Conservation (phyloP, 768 basidiomycete genomes). For the Boletus bicolor region DNA sequence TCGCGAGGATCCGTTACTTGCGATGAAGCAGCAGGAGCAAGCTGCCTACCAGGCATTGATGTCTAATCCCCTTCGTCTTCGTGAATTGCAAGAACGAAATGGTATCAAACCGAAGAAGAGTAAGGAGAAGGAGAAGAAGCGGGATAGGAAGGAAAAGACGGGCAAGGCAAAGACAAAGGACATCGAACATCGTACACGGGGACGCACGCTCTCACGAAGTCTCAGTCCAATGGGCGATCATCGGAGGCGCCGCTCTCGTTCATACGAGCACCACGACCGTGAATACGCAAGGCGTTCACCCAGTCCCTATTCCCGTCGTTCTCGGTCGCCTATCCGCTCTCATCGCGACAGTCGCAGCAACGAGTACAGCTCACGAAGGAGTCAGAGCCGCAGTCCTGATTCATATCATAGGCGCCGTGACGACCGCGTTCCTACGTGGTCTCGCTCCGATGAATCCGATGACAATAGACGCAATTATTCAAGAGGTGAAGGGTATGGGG, state of each 20-base stretch:
- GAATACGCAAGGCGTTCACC: conserved; percentile 38
- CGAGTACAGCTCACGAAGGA: conserved; percentile 25
- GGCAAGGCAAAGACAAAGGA: conserved; percentile 23
- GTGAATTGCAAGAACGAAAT: conserved; percentile 75
- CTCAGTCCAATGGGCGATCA: conserved; percentile 27
- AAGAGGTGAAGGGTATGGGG: conserved; percentile 25
- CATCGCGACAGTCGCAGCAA: conserved; percentile 20
- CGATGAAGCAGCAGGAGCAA: conserved; percentile 98
- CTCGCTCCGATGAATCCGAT: conserved; percentile 53
- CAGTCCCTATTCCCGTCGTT: conserved; percentile 45
- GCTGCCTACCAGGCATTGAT: conserved; percentile 83
- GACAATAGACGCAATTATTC: conserved; percentile 33
- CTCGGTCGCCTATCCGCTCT: conserved; percentile 43
- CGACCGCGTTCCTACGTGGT: conserved; percentile 38
- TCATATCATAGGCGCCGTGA: conserved; percentile 13
- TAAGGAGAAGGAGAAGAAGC: conserved; percentile 56
- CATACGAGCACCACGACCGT: conserved; percentile 27
- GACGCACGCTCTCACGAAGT: conserved; percentile 30
- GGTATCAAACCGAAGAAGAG: conserved; percentile 82
- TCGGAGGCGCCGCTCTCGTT: conserved; percentile 31
- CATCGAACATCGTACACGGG: conserved; percentile 34
- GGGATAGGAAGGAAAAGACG: conserved; percentile 49
- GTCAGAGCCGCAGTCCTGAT: conserved; percentile 31
- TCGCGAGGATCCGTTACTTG: conserved; percentile 94
- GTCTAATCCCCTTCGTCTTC: conserved; percentile 80